phyloP scores from a whole-genome alignment of 2,329 filamentous ascomycete species.

The Microcera coccophila region DNA sequence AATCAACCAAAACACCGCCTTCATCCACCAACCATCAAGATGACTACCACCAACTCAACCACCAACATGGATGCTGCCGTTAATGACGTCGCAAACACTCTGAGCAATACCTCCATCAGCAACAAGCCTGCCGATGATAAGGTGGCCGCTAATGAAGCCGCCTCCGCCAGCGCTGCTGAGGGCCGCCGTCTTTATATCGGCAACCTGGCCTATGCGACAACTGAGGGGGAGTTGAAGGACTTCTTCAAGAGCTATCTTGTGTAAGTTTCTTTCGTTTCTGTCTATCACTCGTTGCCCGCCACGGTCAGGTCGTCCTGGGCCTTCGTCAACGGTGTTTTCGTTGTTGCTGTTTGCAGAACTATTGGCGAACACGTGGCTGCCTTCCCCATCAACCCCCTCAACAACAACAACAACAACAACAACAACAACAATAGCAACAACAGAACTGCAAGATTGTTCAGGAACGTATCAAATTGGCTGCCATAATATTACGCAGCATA shows the following conservation, averaged over 20 bases:
- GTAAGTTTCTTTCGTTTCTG: slow-evolving; percentile 57
- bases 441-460: too few species aligned
- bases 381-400: not conserved
- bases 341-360: slow-evolving; percentile 1
- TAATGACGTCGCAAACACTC: slow-evolving; percentile 71
- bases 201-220: slow-evolving; percentile 99
- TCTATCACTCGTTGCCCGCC: not conserved
- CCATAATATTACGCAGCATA: too few species aligned
- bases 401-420: too few species aligned
- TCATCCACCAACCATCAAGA: slow-evolving; percentile 55
- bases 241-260: slow-evolving; percentile 99
- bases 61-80: slow-evolving; percentile 58
- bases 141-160: slow-evolving; percentile 75
- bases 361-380: slow-evolving; percentile 24
- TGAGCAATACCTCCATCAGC: slow-evolving; percentile 67
- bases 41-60: slow-evolving; percentile 62
- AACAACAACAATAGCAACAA: too few species aligned
- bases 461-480: too few species aligned
- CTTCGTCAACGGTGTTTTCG: not conserved
- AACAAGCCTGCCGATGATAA: slow-evolving; percentile 50
- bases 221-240: slow-evolving; percentile 99
- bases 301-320: not conserved
- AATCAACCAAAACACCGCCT: slow-evolving; percentile 43
- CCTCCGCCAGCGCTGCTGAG: slow-evolving; percentile 95
- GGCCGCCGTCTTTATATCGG: slow-evolving; percentile 99